A percentile compares a stretch with the other conserved stretches of the same genome.
Evolutionary conservation across 495 filamentous ascomycete species (phyloP).

Genomic region (Corynascus novoguineensis): DNA sequence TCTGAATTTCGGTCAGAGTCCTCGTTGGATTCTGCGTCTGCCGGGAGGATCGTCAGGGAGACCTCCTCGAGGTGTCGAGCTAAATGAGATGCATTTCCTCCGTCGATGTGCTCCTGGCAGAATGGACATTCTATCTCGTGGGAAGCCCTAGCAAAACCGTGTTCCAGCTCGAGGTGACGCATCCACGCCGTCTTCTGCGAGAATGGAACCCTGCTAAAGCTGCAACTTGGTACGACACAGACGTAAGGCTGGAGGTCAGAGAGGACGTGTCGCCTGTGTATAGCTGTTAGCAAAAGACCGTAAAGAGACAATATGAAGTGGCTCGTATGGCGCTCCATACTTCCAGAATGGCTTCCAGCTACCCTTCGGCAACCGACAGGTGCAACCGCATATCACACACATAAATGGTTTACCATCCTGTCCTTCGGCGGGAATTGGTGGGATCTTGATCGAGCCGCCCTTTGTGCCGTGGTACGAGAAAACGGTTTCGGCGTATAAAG

Average conservation of each 20-base stretch:
- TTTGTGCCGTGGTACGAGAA: neutral
- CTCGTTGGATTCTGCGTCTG: neutral
- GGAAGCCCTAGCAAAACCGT: neutral
- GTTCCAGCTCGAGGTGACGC: neutral
- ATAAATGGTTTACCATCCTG: neutral
- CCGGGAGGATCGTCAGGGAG: neutral
- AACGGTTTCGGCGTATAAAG: neutral
- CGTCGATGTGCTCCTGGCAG: neutral
- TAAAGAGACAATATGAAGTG: neutral
- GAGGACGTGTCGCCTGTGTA: neutral
- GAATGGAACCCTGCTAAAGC: neutral
- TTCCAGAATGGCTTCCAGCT: conserved; percentile 2
- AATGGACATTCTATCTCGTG: neutral
- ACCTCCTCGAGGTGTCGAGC: neutral
- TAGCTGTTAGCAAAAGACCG: neutral
- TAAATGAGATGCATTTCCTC: neutral
- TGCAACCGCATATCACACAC: neutral
- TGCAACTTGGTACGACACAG: neutral
- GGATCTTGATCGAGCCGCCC: conserved; percentile 1
- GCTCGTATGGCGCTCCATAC: neutral
- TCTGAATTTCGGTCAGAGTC: neutral
- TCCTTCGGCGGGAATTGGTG: neutral
- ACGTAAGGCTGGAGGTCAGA: neutral
- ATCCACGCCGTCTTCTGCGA: neutral
- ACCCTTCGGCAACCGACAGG: neutral